Base-by-base conservation (phyloP, 2,329 filamentous ascomycete genomes). In the Xylaria sp. region DNA sequence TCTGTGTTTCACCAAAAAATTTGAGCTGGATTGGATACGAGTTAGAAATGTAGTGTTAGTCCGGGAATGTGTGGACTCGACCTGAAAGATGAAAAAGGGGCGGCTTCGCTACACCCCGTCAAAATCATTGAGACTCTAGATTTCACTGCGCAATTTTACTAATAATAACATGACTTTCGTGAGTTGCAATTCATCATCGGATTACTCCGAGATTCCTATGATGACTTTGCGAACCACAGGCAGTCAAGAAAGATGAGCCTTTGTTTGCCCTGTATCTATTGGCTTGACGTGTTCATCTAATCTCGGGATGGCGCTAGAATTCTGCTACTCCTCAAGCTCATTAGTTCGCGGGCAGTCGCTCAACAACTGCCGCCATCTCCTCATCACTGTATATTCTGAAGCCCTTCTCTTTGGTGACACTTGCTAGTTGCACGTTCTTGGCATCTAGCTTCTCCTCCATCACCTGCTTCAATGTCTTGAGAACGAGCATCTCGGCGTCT, bases 361-460 rank as follows among this genome's bases (percentile, higher is more conserved):
- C 89, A 62, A 99, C 94, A 62, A 96, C 92, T 51, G 86, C 83
- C 61, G 90, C 90, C 94, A 99, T 99, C 80, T 97, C 93, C 72
- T 93, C 91, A 71, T 99, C 94, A 60, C 88, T 89, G 82, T 99
- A 99, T 86, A 99, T 97, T 79, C 91, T 89, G 83, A 99, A 99
- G 59, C 94, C 94, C 78, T 90, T 93, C 67, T 97, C 93, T 82
- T 92, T 96, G 64, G 94, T 99, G 59, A 99, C 94, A 73, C 93
- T 97, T 57, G 94, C 94, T 68, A 99, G 78, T 80, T 99, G 94
- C 66, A 99, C 94, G 73, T 99, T 99, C 85, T 99, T 99, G 65
- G 92, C 85, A 75, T 99, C 94, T 62, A 99, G 83, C 81, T 99
- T 99, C 86, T 99, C 94, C 79, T 99, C 94, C 94, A 99, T 99